Evolutionary conservation across 2,329 filamentous ascomycete genomes (phyloP).

Genomic region (Penicillium corylophilum): DNA sequence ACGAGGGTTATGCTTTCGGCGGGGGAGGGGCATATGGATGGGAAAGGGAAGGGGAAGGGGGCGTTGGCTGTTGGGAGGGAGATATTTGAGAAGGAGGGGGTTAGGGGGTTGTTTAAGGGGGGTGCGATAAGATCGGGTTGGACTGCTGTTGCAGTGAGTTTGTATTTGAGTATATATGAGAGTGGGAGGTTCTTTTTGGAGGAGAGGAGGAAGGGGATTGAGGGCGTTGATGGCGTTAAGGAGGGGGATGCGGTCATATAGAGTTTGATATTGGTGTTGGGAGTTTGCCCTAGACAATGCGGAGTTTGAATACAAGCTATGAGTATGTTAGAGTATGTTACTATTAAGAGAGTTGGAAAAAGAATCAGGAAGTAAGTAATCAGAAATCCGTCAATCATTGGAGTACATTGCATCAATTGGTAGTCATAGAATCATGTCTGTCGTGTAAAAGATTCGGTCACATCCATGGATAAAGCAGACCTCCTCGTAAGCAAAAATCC

Average conservation of each 20-base stretch:
- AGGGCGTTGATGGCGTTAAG: conserved; percentile 1
- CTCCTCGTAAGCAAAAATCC: background rate
- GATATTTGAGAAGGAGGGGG: conserved; percentile 65
- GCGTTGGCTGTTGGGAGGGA: conserved; percentile 62
- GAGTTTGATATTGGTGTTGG: background rate
- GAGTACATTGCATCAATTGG: no score
- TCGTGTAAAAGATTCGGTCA: conserved; percentile 6
- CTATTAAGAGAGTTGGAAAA: no score
- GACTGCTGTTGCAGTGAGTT: conserved; percentile 78
- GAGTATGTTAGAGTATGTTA: no score
- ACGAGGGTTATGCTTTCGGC: conserved; percentile 81
- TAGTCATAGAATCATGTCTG: conserved; percentile 9
- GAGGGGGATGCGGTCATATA: conserved; percentile 8
- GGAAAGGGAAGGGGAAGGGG: conserved; percentile 36
- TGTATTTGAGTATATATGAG: conserved; percentile 87
- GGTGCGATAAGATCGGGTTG: conserved; percentile 70
- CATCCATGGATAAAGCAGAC: background rate
- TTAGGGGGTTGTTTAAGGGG: conserved; percentile 72
- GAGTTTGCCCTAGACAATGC: no score
- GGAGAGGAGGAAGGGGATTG: conserved; percentile 27
- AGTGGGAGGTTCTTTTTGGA: conserved; percentile 65
- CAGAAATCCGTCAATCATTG: no score
- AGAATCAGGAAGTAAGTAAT: no score
- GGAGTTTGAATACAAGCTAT: no score
- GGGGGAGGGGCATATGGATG: conserved; percentile 24